Base-by-base conservation (phyloP, 139 green algal genomes). In the Micractinium conductrix region DNA sequence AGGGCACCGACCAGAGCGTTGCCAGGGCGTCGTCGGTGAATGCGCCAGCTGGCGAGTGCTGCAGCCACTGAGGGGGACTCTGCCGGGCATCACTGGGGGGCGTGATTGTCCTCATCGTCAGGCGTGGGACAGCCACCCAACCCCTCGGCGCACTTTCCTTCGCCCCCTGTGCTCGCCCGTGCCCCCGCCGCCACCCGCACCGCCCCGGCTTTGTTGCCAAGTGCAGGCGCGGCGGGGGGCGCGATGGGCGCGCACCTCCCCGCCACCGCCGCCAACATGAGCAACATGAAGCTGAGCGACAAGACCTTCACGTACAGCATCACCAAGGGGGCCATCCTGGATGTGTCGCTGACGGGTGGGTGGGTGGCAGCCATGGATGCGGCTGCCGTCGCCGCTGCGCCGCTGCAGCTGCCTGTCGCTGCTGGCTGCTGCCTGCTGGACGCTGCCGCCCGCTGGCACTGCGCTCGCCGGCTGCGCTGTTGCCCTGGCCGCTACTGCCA, bases 281-380 rank as follows among this genome's bases (percentile, higher is more conserved):
- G 35, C 80, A 85, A 87, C 83, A 70, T 78, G 65, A 60, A 35
- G 48, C 76, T 87, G 38, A 79, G 65, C 37, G 74, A 83, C 74
- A 84, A 83, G 44, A 78, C 73, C 0, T 88, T 88, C 63, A 73
- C 84, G 2, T 88, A 85, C 45, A 65, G n/a, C 58, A 78, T 88
- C 44, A 67, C 74, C 33, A 48, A 71, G 37, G 84, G 84, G 1
- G 84, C 63, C 74, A 84, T 88, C 55, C 72, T 88, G 63, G 84
- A 88, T 37, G 76, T 88, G 5, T 80, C 60, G 1, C 73, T 88
- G 16, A 88, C 73, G 6, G 84, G 84, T 69, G n/a, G 24, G 35
- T 8, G 19, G 8, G 42, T 2, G 21, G 38, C 8, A 19, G 8
- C 6, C 28, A n/a, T 40, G 24, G 16, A 5, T 79, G 30, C 21